Evolutionary conservation across 352 stramenopile genomes (phyloP), one percentile per base, ranked within the genome.

Genomic region (Pythium phragmitis): DNA sequence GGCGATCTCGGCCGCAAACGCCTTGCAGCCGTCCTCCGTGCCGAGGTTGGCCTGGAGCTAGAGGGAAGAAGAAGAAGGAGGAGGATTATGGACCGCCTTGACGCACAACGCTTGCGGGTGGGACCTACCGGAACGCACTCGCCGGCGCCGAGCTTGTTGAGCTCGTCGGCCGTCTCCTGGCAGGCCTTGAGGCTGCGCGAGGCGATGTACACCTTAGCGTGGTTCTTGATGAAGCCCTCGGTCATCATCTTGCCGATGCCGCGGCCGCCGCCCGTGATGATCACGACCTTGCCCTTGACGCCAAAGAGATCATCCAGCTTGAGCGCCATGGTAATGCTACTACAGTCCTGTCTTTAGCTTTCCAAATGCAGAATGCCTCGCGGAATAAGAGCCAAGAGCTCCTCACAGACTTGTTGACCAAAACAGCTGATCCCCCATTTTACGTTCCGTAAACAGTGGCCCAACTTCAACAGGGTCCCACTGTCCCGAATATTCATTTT

Each of bases 231-330:
- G 73, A 98, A 98, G 14, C 90, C 91, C 63, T 96, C 88, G 51
- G 95, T 92, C 64, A 99, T 98, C 94, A 98, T 98, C 58, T 89
- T 85, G 53, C 96, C 96, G 70, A 99, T 98, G 39, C 96, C 96
- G 42, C 91, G 80, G 36, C 87, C 94, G 45, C 96, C 95, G 57
- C 96, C 96, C 19, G 94, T 98, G 60, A 98, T 82, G 7, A 98
- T 62, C 26, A 98, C 91, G 39, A 89, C 69, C 61, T 91, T 90
- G 65, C 75, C 76, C 68, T 82, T 74, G 28, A 94, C 78, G 52
- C 64, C 68, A 57, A 92, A 92, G 34, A 92, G 77, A 17, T 85
- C 64, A 19, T 63, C 69, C 19, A 82, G 56, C 21, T 73, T 48
- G 33, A 88, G 67, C 57, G 57, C 41, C 51, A 55, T 67, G 37